phyloP scores from a whole-genome alignment of 768 basidiomycete species.

The Kwoniella mangroviensis region DNA sequence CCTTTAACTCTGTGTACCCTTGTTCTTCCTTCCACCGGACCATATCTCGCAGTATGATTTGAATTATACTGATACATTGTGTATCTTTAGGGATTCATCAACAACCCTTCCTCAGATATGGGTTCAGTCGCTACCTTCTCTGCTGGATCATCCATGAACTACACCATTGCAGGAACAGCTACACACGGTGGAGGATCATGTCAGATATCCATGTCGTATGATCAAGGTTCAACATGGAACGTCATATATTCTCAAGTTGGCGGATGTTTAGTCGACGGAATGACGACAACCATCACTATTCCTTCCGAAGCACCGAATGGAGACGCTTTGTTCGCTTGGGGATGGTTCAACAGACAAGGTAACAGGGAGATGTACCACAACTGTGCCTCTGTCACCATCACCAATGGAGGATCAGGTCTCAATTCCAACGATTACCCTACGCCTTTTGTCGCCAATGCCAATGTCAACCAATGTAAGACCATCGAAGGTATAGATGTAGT shows the following conservation, averaged over 20 bases:
- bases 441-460: conserved; percentile 56
- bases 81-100: conserved; percentile 42
- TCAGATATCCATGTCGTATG: conserved; percentile 59
- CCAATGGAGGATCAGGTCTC: conserved; percentile 50
- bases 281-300: conserved; percentile 50
- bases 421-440: conserved; percentile 39
- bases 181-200: conserved; percentile 59
- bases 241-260: conserved; percentile 57
- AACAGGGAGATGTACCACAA: conserved; percentile 57
- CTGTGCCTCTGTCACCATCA: conserved; percentile 53
- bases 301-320: conserved; percentile 54
- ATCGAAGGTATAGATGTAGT: conserved; percentile 50
- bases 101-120: conserved; percentile 42
- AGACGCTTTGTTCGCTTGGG: conserved; percentile 58
- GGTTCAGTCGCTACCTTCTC: conserved; percentile 48
- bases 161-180: conserved; percentile 53
- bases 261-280: conserved; percentile 53
- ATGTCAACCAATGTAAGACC: conserved; percentile 51
- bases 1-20: not conserved
- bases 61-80: not conserved
- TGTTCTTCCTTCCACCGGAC: not conserved
- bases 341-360: conserved; percentile 58
- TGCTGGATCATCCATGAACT: conserved; percentile 53
- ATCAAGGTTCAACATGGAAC: conserved; percentile 58
- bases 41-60: not conserved